These are phyloP conservation scores for Paxillus involutus DNA, from an alignment of 768 basidiomycete species.

Conservation along the genomic window DNA sequence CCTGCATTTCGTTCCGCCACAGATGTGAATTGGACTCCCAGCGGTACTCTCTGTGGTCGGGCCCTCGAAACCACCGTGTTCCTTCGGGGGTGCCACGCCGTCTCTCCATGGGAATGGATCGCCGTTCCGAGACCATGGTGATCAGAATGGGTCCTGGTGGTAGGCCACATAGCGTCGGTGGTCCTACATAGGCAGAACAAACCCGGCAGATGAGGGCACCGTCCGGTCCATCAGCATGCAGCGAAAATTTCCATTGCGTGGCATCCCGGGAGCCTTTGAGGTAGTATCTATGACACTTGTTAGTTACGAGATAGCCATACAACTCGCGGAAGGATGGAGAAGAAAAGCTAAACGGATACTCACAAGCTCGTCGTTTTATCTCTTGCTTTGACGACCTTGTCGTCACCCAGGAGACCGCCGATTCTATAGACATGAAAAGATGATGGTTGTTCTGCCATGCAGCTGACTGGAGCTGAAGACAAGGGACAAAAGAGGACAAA, in stretches of 20 bases:
- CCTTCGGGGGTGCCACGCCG: constrained; percentile 8
- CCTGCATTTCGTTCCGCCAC: constrained; percentile 26
- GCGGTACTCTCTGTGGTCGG: constrained; percentile 19
- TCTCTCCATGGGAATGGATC: constrained; percentile 9
- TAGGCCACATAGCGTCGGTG: constrained; percentile 7
- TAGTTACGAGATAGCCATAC: not conserved
- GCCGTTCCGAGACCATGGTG: constrained; percentile 13
- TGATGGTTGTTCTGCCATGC: constrained; percentile 7
- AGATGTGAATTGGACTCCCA: constrained; percentile 14
- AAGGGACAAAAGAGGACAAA: not conserved
- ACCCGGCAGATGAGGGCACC: constrained; percentile 20
- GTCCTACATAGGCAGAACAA: constrained; percentile 20
- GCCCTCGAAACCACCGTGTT: constrained; percentile 24
- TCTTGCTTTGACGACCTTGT: constrained; percentile 24
- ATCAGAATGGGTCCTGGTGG: constrained; percentile 9
- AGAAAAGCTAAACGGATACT: constrained; percentile 2
- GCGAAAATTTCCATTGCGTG: constrained; percentile 17
- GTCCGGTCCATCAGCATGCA: constrained; percentile 17
- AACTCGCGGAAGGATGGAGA: not conserved
- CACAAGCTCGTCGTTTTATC: constrained; percentile 23
- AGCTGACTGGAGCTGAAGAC: not conserved
- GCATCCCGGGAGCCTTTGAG: constrained; percentile 16
- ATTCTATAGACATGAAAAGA: constrained; percentile 28
- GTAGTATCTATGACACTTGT: constrained; percentile 18
- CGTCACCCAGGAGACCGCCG: constrained; percentile 24